Percentiles rank a stretch among this genome's conserved stretches.
Evolutionary conservation across 495 filamentous ascomycete species (phyloP).

Genomic region (Talaromyces trachyspermus): DNA sequence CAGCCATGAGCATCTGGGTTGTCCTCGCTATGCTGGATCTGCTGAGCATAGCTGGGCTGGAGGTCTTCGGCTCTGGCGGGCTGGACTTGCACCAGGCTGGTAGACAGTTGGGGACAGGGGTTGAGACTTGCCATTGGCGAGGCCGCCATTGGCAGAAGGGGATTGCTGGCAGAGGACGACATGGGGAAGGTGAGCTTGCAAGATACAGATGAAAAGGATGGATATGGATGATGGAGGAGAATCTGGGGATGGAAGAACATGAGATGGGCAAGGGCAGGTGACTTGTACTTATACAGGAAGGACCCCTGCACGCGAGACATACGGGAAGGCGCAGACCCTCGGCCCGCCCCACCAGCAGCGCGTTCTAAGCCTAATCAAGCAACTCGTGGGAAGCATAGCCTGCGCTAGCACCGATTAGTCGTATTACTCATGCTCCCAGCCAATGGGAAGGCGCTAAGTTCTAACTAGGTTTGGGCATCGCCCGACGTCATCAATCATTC

Average conservation of each 20-base stretch:
- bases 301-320: not conserved
- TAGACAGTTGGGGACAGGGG: slow-evolving; percentile 8
- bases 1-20: slow-evolving; percentile 74
- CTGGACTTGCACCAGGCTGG: slow-evolving; percentile 63
- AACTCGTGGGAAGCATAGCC: not conserved
- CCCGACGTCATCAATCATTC: too few relatives aligned
- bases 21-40: slow-evolving; percentile 55
- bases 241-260: too few relatives aligned
- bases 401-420: too few relatives aligned
- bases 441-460: too few relatives aligned
- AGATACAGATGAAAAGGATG: too few relatives aligned
- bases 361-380: not conserved
- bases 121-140: not conserved
- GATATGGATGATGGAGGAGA: not conserved
- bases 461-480: too few relatives aligned
- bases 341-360: not conserved
- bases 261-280: too few relatives aligned
- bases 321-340: not conserved
- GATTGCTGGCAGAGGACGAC: not conserved
- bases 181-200: not conserved
- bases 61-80: slow-evolving; percentile 77
- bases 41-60: slow-evolving; percentile 79
- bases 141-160: slow-evolving; percentile 1
- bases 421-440: too few relatives aligned
- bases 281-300: not conserved